Evolutionary conservation across 768 basidiomycete species (phyloP).

Genomic region (Leucocoprinus birnbaumii): DNA sequence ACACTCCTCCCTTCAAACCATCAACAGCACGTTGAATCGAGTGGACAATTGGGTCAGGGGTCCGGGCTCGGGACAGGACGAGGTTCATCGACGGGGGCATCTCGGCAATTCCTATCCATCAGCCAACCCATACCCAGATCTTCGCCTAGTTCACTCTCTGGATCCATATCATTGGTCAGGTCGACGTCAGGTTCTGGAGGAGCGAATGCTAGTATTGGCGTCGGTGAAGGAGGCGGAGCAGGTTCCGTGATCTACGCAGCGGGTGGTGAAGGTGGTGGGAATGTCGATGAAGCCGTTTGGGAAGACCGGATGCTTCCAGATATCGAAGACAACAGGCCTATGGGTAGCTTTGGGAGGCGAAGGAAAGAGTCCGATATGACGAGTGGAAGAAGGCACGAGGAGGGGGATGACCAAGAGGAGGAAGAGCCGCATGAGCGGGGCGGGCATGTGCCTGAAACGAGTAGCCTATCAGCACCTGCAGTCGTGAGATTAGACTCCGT

Average conservation of each 20-base stretch:
- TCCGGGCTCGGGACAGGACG: not conserved
- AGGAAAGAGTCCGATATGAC: not conserved
- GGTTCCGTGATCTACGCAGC: too few relatives aligned
- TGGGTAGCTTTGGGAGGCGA: conserved; percentile 5
- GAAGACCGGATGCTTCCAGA: conserved; percentile 5
- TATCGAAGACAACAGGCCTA: conserved; percentile 11
- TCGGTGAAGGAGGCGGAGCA: too few relatives aligned
- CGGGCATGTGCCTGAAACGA: not conserved
- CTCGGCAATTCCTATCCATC: conserved; percentile 21
- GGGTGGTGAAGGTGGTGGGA: not conserved
- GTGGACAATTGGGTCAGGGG: not conserved
- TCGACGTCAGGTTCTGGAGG: conserved; percentile 5
- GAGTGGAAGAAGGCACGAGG: not conserved
- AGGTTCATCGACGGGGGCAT: not conserved
- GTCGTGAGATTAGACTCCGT: not conserved
- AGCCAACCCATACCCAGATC: conserved; percentile 33
- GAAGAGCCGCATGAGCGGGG: not conserved
- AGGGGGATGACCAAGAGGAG: not conserved
- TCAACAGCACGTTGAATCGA: conserved; percentile 9
- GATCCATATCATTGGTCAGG: conserved; percentile 23
- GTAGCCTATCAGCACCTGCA: not conserved
- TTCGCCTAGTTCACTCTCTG: conserved; percentile 30
- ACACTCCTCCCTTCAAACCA: not conserved
- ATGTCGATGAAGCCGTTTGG: not conserved
- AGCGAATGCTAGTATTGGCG: too few relatives aligned